Evolutionary conservation across 495 filamentous ascomycete genomes (phyloP).

Genomic region (Aspergillus coremiiformis): DNA sequence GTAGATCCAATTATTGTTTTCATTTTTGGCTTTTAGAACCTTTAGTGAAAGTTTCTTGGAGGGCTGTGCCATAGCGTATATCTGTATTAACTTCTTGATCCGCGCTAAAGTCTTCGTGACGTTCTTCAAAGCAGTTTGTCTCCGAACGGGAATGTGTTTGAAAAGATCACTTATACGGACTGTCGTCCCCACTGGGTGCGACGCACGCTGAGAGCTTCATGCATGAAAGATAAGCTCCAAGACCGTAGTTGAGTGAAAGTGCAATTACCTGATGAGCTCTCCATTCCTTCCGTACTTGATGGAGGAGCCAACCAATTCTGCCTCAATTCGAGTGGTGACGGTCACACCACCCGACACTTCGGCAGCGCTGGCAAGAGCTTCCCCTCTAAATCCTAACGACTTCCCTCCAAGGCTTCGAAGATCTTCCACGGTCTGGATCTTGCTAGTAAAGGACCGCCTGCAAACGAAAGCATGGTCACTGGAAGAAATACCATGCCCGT

Average conservation of each 20-base stretch:
- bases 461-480: constrained; percentile 65
- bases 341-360: constrained; percentile 57
- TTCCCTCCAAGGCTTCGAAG: constrained; percentile 55
- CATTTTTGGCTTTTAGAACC: constrained; percentile 54
- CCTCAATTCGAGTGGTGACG: constrained; percentile 63
- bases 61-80: constrained; percentile 69
- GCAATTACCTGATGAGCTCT: constrained; percentile 29
- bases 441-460: constrained; percentile 73
- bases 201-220: constrained; percentile 37
- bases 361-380: constrained; percentile 73
- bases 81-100: constrained; percentile 61
- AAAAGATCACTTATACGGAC: constrained; percentile 63
- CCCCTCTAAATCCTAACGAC: constrained; percentile 81
- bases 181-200: constrained; percentile 73
- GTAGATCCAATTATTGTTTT: constrained; percentile 65
- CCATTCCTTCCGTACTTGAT: constrained; percentile 48
- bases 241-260: neutral
- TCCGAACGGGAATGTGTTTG: constrained; percentile 64
- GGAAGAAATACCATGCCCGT: constrained; percentile 71
- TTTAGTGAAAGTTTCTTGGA: constrained; percentile 57
- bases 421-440: constrained; percentile 67
- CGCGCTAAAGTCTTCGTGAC: constrained; percentile 52
- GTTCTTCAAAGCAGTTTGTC: constrained; percentile 56
- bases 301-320: constrained; percentile 56
- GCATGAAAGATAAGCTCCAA: neutral